Conservation (phyloP, 1,139 yeast species). For the Hyphopichia khmerensis region DNA sequence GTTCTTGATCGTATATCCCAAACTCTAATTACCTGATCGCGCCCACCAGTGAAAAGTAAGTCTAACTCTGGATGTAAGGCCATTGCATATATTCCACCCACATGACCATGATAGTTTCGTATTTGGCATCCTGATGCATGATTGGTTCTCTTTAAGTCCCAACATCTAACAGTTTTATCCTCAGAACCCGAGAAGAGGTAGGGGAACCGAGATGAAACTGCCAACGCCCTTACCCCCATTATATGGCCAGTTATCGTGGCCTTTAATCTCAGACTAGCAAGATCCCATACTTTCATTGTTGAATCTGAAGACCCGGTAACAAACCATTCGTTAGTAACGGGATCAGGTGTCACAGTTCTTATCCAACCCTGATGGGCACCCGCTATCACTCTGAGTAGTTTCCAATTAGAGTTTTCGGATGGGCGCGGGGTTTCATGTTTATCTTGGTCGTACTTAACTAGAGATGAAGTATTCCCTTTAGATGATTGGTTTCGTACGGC, state of each 20-base stretch:
- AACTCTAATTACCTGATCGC: conserved; percentile 81
- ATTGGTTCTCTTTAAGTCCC: conserved; percentile 90
- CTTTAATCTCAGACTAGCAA: conserved; percentile 68
- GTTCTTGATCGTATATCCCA: conserved; percentile 91
- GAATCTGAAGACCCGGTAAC: conserved; percentile 89
- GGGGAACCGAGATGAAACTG: conserved; percentile 73
- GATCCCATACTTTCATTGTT: conserved; percentile 89
- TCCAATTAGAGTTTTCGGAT: conserved; percentile 44
- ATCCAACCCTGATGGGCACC: conserved; percentile 95
- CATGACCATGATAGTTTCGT: conserved; percentile 90
- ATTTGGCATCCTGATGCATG: conserved; percentile 54
- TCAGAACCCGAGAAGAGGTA: conserved; percentile 91
- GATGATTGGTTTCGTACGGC: background rate
- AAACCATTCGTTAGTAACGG: conserved; percentile 81
- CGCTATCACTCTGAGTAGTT: conserved; percentile 67
- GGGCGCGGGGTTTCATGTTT: background rate
- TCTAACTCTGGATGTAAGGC: conserved; percentile 87
- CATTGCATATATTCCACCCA: conserved; percentile 83
- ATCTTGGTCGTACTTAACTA: background rate
- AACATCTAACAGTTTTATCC: conserved; percentile 91
- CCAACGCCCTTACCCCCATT: conserved; percentile 81
- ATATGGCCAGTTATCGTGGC: conserved; percentile 87
- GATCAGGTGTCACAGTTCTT: conserved; percentile 74
- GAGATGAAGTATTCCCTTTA: background rate
- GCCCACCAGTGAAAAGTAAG: conserved; percentile 83